Evolutionary conservation across 2,329 filamentous ascomycete species (phyloP).

Genomic region (Venturia nashicola): DNA sequence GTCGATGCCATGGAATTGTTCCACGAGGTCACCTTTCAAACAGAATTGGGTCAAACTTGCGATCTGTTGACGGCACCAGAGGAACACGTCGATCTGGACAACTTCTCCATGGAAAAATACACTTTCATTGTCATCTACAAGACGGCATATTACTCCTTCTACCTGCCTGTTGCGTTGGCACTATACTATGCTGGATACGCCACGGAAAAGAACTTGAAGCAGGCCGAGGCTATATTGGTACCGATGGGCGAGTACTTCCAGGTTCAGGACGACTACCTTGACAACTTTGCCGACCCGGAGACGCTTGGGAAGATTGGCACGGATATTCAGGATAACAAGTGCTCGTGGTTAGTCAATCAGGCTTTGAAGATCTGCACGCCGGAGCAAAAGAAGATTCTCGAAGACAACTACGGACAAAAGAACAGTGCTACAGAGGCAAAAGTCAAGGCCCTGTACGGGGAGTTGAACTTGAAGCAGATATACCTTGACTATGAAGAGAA

Average conservation of each 20-base stretch:
- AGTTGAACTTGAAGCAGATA: constrained; percentile 69
- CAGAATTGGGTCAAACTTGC: constrained; percentile 87
- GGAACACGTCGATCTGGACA: constrained; percentile 81
- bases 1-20: constrained; percentile 90
- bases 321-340: constrained; percentile 99
- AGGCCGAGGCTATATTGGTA: constrained; percentile 83
- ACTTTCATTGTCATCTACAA: constrained; percentile 99
- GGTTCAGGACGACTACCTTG: constrained; percentile 96
- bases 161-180: constrained; percentile 86
- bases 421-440: constrained; percentile 68
- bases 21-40: constrained; percentile 89
- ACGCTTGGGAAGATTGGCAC: constrained; percentile 98
- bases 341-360: constrained; percentile 96
- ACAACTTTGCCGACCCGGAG: constrained; percentile 88
- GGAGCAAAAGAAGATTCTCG: constrained; percentile 77
- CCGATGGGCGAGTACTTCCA: constrained; percentile 99
- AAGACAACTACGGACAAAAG: constrained; percentile 91
- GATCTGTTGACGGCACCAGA: constrained; percentile 94
- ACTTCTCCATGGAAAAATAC: constrained; percentile 94
- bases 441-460: constrained; percentile 80
- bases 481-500: constrained; percentile 89
- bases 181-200: constrained; percentile 77
- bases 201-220: constrained; percentile 77
- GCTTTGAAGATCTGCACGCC: constrained; percentile 68
- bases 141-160: constrained; percentile 98